Evolutionary conservation across 2,329 filamentous ascomycete genomes (phyloP), one percentile per base, ranked within the genome.

Genomic region (Graphilbum fragrans): DNA sequence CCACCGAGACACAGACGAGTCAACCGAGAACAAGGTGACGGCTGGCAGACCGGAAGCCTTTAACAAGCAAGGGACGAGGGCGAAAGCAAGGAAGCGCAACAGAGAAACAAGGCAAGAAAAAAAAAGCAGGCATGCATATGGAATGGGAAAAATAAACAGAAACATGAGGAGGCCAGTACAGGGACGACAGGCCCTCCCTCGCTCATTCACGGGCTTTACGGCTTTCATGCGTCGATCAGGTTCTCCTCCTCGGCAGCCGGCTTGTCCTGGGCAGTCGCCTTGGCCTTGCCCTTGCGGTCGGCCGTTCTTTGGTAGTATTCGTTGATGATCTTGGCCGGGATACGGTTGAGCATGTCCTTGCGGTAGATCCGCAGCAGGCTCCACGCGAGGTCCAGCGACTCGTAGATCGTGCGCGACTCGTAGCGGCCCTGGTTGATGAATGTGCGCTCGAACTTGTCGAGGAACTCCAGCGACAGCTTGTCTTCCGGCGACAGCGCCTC

Each of bases 401-500:
- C 92, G 63, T 77, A 88, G 58, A 98, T 94, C 49, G 73, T 81
- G 54, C 92, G 82, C 50, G 82, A 82, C 66, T 98, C 92, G 66
- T 98, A 98, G 17, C 87, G 70, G 41, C 85, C 86, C 65, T 98
- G 92, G 49, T 74, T 72, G 61, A 98, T 94, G 65, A 96, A 98
- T 44, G 83, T 86, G 49, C 84, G 82, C 69, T 98, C 92, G 58
- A 98, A 98, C 67, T 96, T 96, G 59, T 96, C 90, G 54, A 98
- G 69, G 72, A 98, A 98, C 64, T 98, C 92, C 31, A 98, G 92
- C 9, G 90, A 94, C 44, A 96, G 77, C 71, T 96, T 96, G 68
- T 98, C 92, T 67, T 98, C 92, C 41, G 84, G 76, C 22, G 87
- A 94, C 57, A 98, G 66, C 27, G 92, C 92, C 63, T 98, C 92